Conservation (phyloP, 441 rosid genomes). For the Brassica hybrid region DNA sequence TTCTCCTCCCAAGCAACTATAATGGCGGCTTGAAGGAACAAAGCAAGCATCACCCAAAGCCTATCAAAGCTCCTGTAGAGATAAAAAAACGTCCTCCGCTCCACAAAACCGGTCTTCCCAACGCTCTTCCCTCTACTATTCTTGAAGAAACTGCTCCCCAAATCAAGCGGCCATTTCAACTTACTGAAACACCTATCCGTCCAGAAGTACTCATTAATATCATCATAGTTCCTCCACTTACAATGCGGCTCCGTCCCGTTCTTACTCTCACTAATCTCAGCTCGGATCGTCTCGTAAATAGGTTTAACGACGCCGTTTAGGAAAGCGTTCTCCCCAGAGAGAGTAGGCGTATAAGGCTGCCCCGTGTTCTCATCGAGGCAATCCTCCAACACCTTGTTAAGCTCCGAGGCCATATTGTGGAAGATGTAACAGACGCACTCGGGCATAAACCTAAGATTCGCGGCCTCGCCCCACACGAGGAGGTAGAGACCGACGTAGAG, state of each 20-base stretch:
- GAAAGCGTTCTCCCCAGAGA: constrained; percentile 81
- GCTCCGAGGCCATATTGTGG: constrained; percentile 85
- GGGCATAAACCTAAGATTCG: constrained; percentile 86
- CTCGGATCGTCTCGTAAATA: constrained; percentile 67
- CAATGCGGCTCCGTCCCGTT: constrained; percentile 80
- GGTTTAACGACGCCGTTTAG: constrained; percentile 72
- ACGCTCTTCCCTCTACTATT: constrained; percentile 53
- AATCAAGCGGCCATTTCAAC: constrained; percentile 85
- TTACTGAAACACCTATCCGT: constrained; percentile 74
- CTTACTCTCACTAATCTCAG: constrained; percentile 68
- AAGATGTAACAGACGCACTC: constrained; percentile 85
- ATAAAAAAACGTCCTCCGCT: constrained; percentile 88
- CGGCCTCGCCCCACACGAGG: constrained; percentile 89
- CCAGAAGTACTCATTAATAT: constrained; percentile 93
- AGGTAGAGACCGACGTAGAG: constrained; percentile 78
- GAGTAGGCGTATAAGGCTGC: constrained; percentile 72
- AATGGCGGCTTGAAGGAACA: constrained; percentile 80
- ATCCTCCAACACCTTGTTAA: constrained; percentile 81
- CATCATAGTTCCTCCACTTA: constrained; percentile 92
- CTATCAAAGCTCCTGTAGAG: constrained; percentile 81
- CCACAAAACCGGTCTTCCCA: constrained; percentile 93
- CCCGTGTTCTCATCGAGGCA: constrained; percentile 91
- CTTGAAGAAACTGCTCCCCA: constrained; percentile 72
- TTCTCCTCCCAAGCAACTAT: constrained; percentile 79
- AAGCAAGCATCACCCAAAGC: constrained; percentile 84